A percentile compares a stretch with the other conserved stretches of the same genome.
Evolutionary conservation across 306 rosid species (phyloP).

Genomic region (Crotalaria pallida): DNA sequence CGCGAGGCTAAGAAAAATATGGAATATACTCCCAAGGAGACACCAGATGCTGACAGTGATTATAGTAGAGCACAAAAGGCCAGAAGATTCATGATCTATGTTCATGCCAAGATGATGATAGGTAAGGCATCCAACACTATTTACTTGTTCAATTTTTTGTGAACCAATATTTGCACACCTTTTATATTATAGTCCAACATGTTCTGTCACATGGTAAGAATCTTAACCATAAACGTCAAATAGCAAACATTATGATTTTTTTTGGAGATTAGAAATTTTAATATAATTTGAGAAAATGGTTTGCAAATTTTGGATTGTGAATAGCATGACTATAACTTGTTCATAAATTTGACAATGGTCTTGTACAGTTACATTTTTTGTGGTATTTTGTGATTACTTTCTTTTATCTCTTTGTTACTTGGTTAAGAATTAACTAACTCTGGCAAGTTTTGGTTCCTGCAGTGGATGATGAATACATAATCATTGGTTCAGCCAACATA

Average conservation of each 20-base stretch:
- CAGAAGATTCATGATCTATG: conserved; percentile 76
- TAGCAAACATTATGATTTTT: no score
- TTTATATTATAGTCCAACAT: no score
- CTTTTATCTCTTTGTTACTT: neutral
- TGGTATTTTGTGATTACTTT: neutral
- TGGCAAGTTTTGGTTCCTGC: neutral
- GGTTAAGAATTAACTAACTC: neutral
- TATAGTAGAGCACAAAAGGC: conserved; percentile 54
- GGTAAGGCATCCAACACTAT: conserved; percentile 32
- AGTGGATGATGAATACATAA: conserved; percentile 94
- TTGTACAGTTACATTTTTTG: neutral
- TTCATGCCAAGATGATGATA: conserved; percentile 98
- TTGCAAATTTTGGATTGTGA: no score
- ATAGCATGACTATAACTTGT: neutral
- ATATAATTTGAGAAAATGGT: no score
- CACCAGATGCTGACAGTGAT: conserved; percentile 54
- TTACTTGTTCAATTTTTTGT: neutral
- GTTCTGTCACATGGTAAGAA: no score
- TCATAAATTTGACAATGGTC: neutral
- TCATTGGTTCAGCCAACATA: conserved; percentile 86
- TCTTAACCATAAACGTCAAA: no score
- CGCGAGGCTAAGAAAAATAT: conserved; percentile 23
- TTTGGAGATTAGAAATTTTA: no score
- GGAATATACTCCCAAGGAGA: conserved; percentile 48
- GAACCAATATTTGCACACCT: no score